Conservation (phyloP, 345 rosid species). For the Rhodamnia argentea region DNA sequence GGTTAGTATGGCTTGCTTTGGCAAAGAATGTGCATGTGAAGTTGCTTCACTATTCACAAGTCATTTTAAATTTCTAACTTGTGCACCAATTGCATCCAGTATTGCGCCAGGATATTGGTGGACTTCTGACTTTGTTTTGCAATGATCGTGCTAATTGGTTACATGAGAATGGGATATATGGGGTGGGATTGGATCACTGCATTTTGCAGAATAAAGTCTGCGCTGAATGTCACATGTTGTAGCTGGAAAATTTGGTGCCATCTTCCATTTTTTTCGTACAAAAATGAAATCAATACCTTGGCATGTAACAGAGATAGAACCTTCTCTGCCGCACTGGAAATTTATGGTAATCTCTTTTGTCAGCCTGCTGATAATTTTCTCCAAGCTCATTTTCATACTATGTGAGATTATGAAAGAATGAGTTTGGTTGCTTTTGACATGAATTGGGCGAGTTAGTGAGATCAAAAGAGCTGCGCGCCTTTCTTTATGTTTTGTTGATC, state of each 20-base stretch:
- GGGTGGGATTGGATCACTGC: neutral
- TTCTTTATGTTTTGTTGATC: neutral
- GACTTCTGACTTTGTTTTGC: neutral
- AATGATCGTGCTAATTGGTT: neutral
- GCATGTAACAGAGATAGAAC: neutral
- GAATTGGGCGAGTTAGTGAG: neutral
- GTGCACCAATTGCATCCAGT: neutral
- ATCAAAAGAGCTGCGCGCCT: neutral
- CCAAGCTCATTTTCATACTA: neutral
- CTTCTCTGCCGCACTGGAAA: neutral
- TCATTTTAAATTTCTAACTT: neutral
- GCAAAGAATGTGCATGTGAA: neutral
- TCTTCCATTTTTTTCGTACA: neutral
- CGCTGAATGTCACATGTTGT: neutral
- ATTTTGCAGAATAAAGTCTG: neutral
- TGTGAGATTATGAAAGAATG: neutral
- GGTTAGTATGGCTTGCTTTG: neutral
- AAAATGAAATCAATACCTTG: neutral
- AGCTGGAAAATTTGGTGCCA: neutral
- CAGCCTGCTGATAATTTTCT: neutral
- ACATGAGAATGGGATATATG: neutral
- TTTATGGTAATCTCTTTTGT: neutral
- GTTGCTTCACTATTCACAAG: neutral
- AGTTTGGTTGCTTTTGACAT: neutral
- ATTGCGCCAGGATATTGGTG: neutral